These are phyloP conservation scores for Cordyceps farinosa DNA, from an alignment of 2,329 filamentous ascomycete genomes.

Conservation along the genomic window DNA sequence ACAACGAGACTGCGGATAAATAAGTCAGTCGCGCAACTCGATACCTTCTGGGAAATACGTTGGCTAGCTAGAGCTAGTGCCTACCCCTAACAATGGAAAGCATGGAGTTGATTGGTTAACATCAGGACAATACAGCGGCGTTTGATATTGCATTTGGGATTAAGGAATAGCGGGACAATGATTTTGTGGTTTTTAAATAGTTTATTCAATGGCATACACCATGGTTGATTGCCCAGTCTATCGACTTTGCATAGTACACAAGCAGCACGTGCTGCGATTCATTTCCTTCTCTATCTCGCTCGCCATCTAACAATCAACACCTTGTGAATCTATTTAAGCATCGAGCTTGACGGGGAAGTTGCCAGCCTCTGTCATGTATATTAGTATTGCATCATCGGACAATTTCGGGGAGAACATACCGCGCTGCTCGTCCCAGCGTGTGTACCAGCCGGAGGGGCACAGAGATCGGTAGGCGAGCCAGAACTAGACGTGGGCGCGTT, in stretches of 20 bases:
- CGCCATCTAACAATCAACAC: constrained; percentile 21
- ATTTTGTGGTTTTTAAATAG: background rate
- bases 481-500: constrained; percentile 61
- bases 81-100: background rate
- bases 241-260: constrained; percentile 36
- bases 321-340: constrained; percentile 38
- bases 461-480: constrained; percentile 94
- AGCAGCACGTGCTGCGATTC: constrained; percentile 33
- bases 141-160: background rate
- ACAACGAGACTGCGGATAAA: constrained; percentile 25
- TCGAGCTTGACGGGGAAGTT: constrained; percentile 67
- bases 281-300: constrained; percentile 25
- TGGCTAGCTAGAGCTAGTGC: background rate
- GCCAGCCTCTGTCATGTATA: constrained; percentile 53
- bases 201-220: constrained; percentile 17
- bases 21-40: background rate
- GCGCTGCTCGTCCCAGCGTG: constrained; percentile 96
- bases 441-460: constrained; percentile 91
- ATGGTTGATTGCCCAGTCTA: constrained; percentile 26
- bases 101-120: background rate
- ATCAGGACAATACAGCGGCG: background rate
- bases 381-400: constrained; percentile 27
- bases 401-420: constrained; percentile 53
- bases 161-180: constrained; percentile 11
- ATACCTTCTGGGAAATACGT: background rate